Evolutionary conservation across 2,329 filamentous ascomycete species (phyloP).

Genomic region (Sporothrix variecibatus): DNA sequence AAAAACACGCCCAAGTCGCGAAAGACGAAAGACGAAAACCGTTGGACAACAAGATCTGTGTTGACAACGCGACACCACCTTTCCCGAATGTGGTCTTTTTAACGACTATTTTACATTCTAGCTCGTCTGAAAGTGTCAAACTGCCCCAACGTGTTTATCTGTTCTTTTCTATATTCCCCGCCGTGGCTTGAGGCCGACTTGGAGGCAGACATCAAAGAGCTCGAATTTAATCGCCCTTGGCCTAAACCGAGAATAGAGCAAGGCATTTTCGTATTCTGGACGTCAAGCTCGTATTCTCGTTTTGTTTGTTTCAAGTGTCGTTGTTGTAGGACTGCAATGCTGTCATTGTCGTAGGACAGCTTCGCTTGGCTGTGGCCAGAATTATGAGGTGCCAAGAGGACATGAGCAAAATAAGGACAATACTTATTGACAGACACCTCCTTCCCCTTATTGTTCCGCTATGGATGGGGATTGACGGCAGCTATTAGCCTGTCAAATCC

Average conservation of each 20-base stretch:
- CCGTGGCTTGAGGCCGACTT: slow-evolving; percentile 8
- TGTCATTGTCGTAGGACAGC: not conserved
- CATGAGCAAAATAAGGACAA: not conserved
- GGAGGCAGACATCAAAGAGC: slow-evolving; percentile 1
- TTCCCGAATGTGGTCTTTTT: not conserved
- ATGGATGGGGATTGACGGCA: not conserved
- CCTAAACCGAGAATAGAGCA: not conserved
- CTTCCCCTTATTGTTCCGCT: no score
- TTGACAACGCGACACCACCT: slow-evolving; percentile 3
- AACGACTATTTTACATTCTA: no score
- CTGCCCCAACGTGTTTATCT: not conserved
- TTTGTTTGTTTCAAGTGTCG: not conserved
- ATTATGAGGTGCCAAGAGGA: not conserved
- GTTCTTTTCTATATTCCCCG: not conserved
- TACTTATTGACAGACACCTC: not conserved
- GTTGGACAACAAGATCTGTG: not conserved
- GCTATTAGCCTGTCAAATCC: slow-evolving; percentile 4
- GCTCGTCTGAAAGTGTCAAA: no score
- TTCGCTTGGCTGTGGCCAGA: not conserved
- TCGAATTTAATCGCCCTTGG: not conserved
- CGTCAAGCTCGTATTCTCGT: not conserved
- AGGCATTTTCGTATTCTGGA: not conserved
- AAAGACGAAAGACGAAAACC: not conserved
- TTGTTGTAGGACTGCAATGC: not conserved
- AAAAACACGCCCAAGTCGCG: not conserved